Base-by-base conservation (phyloP, 1,284 basidiomycete genomes). In the Sanghuangporus weigelae region DNA sequence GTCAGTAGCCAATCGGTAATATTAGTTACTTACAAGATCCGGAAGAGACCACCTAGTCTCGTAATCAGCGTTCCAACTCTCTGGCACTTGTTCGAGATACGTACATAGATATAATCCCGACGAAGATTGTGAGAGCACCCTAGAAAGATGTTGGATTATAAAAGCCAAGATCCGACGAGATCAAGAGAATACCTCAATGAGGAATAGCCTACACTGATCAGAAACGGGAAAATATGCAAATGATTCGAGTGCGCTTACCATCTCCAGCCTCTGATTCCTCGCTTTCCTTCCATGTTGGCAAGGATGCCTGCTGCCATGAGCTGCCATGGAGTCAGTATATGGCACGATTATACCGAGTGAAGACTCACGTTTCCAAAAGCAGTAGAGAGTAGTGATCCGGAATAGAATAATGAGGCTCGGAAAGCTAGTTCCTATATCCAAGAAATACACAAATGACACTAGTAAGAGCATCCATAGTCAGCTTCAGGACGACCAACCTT, bases 241-340 rank as follows among this genome's bases (percentile, higher is more conserved):
- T 36, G 11, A 10, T 40, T 19, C 8, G 2, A 40, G 19, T n/a
- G 19, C 8, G 36, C 61, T 54, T 46, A 70, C 73, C 75, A 77
- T 56, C 73, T 63, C 81, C 80, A 82, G 1, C 78, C 80, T 6
- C 75, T 71, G 40, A 78, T 74, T 5, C 79, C 79, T 3, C 73
- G 71, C 6, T 69, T 69, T 5, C 78, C 79, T 51, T 81, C 75
- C 79, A 81, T 80, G 53, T 73, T 76, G 8, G 69, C 70, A 10
- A 81, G 70, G 12, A 81, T 78, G 26, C 81, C 76, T 16, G 73
- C 76, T 2, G 76, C 73, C 46, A 73, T 73, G 3, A 77, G 67
- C 67, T 71, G 66, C 16, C 11, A 8, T 16, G 66, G 14, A 12
- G 14, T 50, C 31, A 55, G 51, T 23, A 67, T 64, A n/a, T 36